Evolutionary conservation across 225 moss, liverwort and hornwort genomes (phyloP).

Genomic region (Polytrichum formosum): DNA sequence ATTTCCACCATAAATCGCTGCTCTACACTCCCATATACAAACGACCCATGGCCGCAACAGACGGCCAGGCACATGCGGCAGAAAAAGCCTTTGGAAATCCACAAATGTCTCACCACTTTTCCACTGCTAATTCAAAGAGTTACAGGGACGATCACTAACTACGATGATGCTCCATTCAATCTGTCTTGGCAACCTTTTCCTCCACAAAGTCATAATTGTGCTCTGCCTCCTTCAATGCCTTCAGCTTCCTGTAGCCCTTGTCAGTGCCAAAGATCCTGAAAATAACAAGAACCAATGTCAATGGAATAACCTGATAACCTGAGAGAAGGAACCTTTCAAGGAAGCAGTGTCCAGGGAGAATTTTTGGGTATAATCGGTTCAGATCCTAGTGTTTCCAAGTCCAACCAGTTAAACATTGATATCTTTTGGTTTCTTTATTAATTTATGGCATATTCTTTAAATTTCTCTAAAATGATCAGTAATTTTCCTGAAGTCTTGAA

Average conservation of each 20-base stretch:
- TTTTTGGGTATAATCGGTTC: no score
- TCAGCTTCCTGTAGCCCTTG: constrained; percentile 59
- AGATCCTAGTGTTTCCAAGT: no score
- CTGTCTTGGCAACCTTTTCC: constrained; percentile 51
- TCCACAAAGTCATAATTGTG: constrained; percentile 59
- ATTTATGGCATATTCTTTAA: no score
- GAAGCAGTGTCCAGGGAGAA: no score
- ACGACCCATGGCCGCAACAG: constrained; percentile 40
- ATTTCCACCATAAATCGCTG: constrained; percentile 42
- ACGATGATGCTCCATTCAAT: constrained; percentile 31
- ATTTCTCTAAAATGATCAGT: no score
- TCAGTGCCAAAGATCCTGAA: constrained; percentile 63
- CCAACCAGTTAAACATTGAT: no score
- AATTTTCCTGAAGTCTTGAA: no score
- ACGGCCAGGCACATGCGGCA: constrained; percentile 45
- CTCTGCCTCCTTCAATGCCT: constrained; percentile 47
- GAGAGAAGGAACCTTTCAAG: not conserved
- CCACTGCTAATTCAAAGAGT: constrained; percentile 68
- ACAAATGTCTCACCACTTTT: constrained; percentile 47
- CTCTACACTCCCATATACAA: constrained; percentile 55
- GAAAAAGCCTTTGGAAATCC: constrained; percentile 37
- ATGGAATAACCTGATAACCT: not conserved
- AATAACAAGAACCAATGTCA: not conserved
- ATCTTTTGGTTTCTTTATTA: no score
- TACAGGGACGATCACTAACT: constrained; percentile 51